Base-by-base conservation (phyloP, 2,329 filamentous ascomycete species). In the Pyrenochaeta sp. region DNA sequence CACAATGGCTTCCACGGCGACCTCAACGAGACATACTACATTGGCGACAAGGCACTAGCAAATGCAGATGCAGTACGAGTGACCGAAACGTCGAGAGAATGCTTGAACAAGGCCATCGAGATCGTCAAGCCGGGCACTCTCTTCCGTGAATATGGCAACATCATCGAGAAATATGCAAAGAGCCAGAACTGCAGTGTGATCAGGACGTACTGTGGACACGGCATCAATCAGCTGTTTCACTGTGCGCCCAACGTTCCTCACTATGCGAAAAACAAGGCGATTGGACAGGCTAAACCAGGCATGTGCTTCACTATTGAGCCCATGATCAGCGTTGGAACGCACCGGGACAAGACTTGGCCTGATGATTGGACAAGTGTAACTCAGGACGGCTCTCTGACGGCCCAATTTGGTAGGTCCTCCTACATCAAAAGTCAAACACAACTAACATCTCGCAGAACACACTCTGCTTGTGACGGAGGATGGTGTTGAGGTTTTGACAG, bases 301-400 rank as follows among this genome's bases (percentile, higher is more conserved):
- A 97, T 98, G 93, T 97, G 93, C 64, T 99, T 99, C 73, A 99
- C 95, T 0, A 99, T 99, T 61, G 95, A 99, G 81, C 95, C 95
- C 15, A 99, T 99, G 95, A 93, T 99, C 75, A 93, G 92, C 40
- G 79, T 97, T 54, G 95, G 95, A 57, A 93, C 91, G 60, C 91
- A 97, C 79, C 88, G 88, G 62, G 95, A 99, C 74, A 90, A 95
- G 77, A 98, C 93, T 0, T 99, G 95, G 95, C 95, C 95, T 0
- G 95, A 99, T 77, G 92, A 98, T 82, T 99, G 95, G 95, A 99
- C 95, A 0, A 97, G 93, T 78, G 91, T 92, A 5, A 99, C 95
- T 0, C 86, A 89, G 55, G 95, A 99, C 76, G 95, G 95, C 50
- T 91, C 90, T 78, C 84, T 87, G 74, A 97, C 93, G 15, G 95